phyloP scores from a whole-genome alignment of 139 green algal genomes.

The Zygnema cylindricum region DNA sequence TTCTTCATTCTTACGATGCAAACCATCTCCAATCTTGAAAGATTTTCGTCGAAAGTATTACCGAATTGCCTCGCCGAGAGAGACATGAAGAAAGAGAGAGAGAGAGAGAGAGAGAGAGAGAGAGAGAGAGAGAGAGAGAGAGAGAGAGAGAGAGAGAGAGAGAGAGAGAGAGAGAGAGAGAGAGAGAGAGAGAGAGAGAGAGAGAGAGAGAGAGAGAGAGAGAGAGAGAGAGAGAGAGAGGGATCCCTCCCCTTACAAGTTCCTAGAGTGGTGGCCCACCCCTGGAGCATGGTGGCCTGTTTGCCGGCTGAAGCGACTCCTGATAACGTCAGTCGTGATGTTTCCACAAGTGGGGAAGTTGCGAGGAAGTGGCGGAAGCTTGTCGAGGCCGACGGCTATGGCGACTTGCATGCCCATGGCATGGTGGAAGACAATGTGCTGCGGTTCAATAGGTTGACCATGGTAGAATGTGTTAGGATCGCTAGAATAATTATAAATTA shows the following conservation, averaged over 20 bases:
- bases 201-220: too few relatives aligned
- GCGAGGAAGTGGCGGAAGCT: conserved; percentile 1
- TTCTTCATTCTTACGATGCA: too few relatives aligned
- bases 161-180: too few relatives aligned
- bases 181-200: too few relatives aligned
- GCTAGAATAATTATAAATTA: not conserved
- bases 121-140: not conserved
- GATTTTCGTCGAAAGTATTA: too few relatives aligned
- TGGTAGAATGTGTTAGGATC: too few relatives aligned
- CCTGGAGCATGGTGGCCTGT: too few relatives aligned
- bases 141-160: too few relatives aligned
- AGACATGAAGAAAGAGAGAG: not conserved
- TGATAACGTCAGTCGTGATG: not conserved
- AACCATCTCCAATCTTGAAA: too few relatives aligned
- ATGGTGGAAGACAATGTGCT: not conserved
- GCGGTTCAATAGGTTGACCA: not conserved
- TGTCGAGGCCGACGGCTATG: not conserved
- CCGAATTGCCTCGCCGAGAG: not conserved
- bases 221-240: too few relatives aligned
- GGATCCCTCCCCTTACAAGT: not conserved
- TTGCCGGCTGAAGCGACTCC: not conserved
- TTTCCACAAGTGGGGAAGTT: not conserved
- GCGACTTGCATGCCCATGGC: not conserved
- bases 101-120: not conserved
- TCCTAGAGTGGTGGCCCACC: not conserved